Conservation (phyloP, 768 basidiomycete genomes). For the Amanita pseudoporphyria region DNA sequence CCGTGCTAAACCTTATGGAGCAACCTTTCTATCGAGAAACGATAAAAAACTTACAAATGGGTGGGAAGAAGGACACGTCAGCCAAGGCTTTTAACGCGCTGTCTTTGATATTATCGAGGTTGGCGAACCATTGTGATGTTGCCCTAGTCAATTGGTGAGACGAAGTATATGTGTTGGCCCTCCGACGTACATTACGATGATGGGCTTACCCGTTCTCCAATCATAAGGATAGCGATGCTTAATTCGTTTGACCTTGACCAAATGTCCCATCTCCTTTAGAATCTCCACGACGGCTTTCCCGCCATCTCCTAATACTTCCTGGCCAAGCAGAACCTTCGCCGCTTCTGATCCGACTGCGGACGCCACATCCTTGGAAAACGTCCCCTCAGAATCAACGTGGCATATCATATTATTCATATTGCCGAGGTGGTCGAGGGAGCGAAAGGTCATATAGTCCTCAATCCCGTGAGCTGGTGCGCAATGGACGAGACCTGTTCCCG, state of each 20-base stretch:
- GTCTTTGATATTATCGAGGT: conserved; percentile 76
- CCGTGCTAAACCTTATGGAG: conserved; percentile 41
- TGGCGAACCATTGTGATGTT: conserved; percentile 97
- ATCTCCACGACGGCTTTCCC: conserved; percentile 56
- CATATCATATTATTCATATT: conserved; percentile 46
- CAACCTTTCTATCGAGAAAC: background rate
- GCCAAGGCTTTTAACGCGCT: conserved; percentile 61
- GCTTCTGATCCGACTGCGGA: conserved; percentile 45
- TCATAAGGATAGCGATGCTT: conserved; percentile 93
- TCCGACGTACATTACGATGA: conserved; percentile 71
- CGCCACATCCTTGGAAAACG: conserved; percentile 51
- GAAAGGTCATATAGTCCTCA: conserved; percentile 83
- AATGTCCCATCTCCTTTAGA: conserved; percentile 40
- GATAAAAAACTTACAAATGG: conserved; percentile 40
- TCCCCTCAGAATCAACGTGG: conserved; percentile 74
- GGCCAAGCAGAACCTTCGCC: conserved; percentile 44
- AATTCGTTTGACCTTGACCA: conserved; percentile 62
- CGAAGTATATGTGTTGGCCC: background rate
- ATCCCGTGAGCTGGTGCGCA: conserved; percentile 91
- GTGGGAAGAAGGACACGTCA: conserved; percentile 67
- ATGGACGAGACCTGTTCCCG: conserved; percentile 95
- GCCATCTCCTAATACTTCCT: conserved; percentile 68
- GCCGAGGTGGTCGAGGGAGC: conserved; percentile 40
- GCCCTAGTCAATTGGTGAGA: conserved; percentile 30
- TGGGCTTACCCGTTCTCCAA: conserved; percentile 90